Base-by-base conservation (phyloP, 1,284 basidiomycete species). In the Pseudozyma tsukubaensis region DNA sequence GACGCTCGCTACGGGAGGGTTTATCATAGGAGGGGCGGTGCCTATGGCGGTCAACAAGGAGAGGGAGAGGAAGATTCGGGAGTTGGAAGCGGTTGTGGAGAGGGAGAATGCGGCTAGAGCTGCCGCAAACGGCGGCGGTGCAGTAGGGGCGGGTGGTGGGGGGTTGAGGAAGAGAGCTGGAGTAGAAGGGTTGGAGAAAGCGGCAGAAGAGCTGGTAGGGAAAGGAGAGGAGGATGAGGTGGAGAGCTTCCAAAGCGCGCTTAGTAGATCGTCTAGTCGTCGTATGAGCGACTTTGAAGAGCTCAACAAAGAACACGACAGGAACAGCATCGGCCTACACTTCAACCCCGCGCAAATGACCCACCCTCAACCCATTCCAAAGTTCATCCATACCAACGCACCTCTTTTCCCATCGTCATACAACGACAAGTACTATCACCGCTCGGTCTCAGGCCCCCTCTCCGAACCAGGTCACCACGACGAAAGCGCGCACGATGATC, bases 271-370 rank as follows among this genome's bases (percentile, higher is more conserved):
- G 7, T 29, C 54, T 8, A 64, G 61, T 37, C 13, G 37, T 32
- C 43, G 61, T 2, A 8, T 64, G 6, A 13, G 24, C 0, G 61
- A 64, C 16, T 29, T 52, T 49, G 50, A 53, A 21, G 61, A 48
- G 21, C 14, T 42, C 4, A 4, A 39, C 12, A 21, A 40, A 6
- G 10, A 29, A 4, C 42, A 1, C n/a, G n/a, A 21, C 43, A 32
- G 8, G 45, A 11, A 16, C 24, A 29, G 45, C 45, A 47, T 6
- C 21, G 24, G 11, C 29, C 21, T 32, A 7, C 45, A 29, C 24
- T 6, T 29, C 24, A 29, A 29, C 24, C 24, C 24, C 12, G 18
- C 13, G 7, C 21, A 32, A 32, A 13, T 12, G 8, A 16, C 14
- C 45, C 24, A 47, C 5, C 9, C 11, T 24, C 19, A 24, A 4